Percentiles rank a stretch among this genome's conserved stretches.
phyloP scores from a whole-genome alignment of 2,329 filamentous ascomycete genomes.

The Epichloe gansuensis region DNA sequence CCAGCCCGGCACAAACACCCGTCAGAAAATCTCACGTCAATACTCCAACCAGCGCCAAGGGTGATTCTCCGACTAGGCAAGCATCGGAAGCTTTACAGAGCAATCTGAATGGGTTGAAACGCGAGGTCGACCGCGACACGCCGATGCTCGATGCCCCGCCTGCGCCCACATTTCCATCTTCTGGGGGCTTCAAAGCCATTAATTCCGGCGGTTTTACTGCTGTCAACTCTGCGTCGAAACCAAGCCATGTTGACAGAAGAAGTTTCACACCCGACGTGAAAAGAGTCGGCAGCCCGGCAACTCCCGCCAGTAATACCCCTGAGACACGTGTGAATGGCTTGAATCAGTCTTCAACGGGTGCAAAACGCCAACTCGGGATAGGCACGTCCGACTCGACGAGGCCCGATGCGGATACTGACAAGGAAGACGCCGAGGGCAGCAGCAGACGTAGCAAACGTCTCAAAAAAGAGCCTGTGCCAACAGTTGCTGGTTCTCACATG shows the following conservation, averaged over 20 bases:
- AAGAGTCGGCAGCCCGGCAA: conserved; percentile 47
- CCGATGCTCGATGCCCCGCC: conserved; percentile 34
- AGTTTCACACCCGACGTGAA: conserved; percentile 48
- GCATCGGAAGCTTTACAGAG: conserved; percentile 41
- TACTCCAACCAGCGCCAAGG: conserved; percentile 43
- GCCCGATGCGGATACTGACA: conserved; percentile 34
- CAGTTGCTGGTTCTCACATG: conserved; percentile 94
- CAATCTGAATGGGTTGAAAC: conserved; percentile 31
- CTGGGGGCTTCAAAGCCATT: conserved; percentile 20
- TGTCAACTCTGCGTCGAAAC: conserved; percentile 57
- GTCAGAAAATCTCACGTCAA: conserved; percentile 51
- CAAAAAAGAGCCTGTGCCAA: conserved; percentile 69
- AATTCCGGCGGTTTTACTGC: conserved; percentile 54
- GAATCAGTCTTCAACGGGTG: conserved; percentile 38
- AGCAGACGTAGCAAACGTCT: conserved; percentile 84
- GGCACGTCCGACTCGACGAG: conserved; percentile 32
- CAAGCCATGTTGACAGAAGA: conserved; percentile 51
- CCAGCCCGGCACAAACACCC: conserved; percentile 55
- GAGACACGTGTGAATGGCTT: conserved; percentile 46
- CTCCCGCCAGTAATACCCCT: conserved; percentile 51
- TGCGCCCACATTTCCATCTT: conserved; percentile 19
- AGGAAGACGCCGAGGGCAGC: conserved; percentile 49
- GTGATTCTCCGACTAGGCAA: conserved; percentile 53
- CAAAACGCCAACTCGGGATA: conserved; percentile 64
- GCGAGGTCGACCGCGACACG: conserved; percentile 34